Conservation (phyloP, 2,329 filamentous ascomycete species). For the Colletotrichum cordylinicola region DNA sequence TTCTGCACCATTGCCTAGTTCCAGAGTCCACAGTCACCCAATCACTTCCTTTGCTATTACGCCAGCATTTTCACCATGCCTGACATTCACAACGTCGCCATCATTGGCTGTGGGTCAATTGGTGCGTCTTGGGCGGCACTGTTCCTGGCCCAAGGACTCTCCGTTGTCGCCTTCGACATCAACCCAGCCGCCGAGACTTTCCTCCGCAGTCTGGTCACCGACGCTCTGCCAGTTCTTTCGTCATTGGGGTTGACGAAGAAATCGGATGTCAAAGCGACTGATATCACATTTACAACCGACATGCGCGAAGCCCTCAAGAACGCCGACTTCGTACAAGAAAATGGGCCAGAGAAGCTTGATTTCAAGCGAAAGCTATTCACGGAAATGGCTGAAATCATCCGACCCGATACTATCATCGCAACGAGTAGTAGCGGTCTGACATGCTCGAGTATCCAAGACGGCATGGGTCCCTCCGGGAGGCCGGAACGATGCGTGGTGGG, state of each 20-base stretch:
- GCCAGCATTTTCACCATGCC: not conserved
- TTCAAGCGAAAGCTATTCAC: slow-evolving; percentile 43
- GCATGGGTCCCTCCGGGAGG: not conserved
- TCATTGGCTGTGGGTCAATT: slow-evolving; percentile 37
- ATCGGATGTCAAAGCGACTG: not conserved
- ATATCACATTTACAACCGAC: slow-evolving; percentile 6
- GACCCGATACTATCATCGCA: slow-evolving; percentile 40
- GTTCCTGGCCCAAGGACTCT: slow-evolving; percentile 34
- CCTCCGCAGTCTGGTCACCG: slow-evolving; percentile 24
- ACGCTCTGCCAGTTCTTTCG: slow-evolving; percentile 7
- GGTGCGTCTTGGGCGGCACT: slow-evolving; percentile 45
- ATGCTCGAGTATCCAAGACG: slow-evolving; percentile 38
- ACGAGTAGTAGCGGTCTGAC: slow-evolving; percentile 29
- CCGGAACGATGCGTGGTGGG: slow-evolving; percentile 45
- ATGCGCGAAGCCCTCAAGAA: slow-evolving; percentile 13
- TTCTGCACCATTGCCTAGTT: not conserved
- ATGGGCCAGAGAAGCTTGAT: slow-evolving; percentile 43
- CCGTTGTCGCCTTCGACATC: slow-evolving; percentile 46
- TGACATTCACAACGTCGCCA: slow-evolving; percentile 29
- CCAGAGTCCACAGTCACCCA: not conserved
- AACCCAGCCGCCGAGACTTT: slow-evolving; percentile 36
- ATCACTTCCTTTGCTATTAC: not conserved
- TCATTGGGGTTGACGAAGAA: not conserved
- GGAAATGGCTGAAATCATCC: slow-evolving; percentile 34
- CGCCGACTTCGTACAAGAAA: slow-evolving; percentile 42